Percentiles rank a stretch among this genome's conserved stretches.
Evolutionary conservation across 345 rosid genomes (phyloP).

Genomic region (Nephelium lappaceum): DNA sequence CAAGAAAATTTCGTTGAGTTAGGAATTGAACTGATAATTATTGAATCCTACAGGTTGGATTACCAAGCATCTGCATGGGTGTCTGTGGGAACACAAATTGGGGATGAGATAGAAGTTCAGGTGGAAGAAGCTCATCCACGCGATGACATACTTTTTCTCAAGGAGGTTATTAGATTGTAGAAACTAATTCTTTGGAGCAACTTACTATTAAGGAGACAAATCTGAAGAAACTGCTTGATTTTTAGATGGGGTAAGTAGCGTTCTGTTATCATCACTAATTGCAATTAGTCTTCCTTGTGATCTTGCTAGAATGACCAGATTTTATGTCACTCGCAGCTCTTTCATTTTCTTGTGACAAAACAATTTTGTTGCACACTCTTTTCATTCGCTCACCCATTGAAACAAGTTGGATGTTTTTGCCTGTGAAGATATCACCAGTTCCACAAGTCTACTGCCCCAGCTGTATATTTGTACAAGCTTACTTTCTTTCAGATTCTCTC

Average conservation of each 20-base stretch:
- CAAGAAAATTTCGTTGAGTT: background rate
- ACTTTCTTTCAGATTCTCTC: background rate
- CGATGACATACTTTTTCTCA: constrained; percentile 64
- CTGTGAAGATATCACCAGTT: background rate
- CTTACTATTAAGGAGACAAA: constrained; percentile 16
- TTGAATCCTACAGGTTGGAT: constrained; percentile 64
- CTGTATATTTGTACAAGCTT: background rate
- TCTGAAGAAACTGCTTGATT: constrained; percentile 13
- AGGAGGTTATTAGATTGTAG: constrained; percentile 50
- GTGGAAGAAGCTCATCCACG: constrained; percentile 91
- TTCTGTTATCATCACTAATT: background rate
- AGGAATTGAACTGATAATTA: constrained; percentile 10
- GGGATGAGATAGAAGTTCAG: constrained; percentile 79
- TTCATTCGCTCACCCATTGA: background rate
- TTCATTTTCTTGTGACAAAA: background rate
- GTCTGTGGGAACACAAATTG: constrained; percentile 68
- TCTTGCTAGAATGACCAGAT: constrained; percentile 1
- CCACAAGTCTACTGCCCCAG: background rate
- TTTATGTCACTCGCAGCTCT: constrained; percentile 15
- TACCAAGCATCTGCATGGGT: constrained; percentile 83
- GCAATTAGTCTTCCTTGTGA: background rate
- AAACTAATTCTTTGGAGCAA: constrained; percentile 17
- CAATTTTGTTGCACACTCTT: constrained; percentile 3
- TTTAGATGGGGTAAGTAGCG: constrained; percentile 30
- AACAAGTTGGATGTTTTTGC: background rate